A percentile compares a stretch with the other conserved stretches of the same genome.
phyloP scores from a whole-genome alignment of 257 asterid species.

The Nicotiana tomentosiformis region DNA sequence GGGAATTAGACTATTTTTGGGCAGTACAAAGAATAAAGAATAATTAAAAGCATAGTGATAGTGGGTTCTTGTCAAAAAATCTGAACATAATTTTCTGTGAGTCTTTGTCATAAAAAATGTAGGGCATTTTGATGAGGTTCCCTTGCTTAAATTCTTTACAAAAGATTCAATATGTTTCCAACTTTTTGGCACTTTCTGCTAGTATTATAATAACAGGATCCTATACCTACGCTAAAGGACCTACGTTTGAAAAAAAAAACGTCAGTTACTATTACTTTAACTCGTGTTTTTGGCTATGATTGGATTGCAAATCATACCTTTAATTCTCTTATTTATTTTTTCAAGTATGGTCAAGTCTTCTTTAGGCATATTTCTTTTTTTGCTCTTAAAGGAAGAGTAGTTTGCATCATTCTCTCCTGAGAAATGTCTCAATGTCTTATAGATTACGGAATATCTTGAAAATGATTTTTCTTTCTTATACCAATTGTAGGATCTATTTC shows the following conservation, averaged over 20 bases:
- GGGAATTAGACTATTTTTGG: not conserved
- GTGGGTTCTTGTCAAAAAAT: slow-evolving; percentile 24
- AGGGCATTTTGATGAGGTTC: slow-evolving; percentile 20
- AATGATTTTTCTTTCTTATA: not conserved
- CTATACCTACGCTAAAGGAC: slow-evolving; percentile 7
- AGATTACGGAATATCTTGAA: slow-evolving; percentile 15
- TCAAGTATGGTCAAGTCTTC: slow-evolving; percentile 13
- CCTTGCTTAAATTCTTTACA: slow-evolving; percentile 18
- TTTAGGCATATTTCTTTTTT: slow-evolving; percentile 1
- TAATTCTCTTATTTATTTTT: not conserved
- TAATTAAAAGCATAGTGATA: not conserved
- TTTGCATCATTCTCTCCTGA: slow-evolving; percentile 18
- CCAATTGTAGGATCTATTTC: slow-evolving; percentile 2
- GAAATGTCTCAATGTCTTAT: slow-evolving; percentile 7
- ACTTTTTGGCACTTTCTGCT: slow-evolving; percentile 18
- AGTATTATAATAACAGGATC: slow-evolving; percentile 12
- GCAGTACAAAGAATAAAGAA: not conserved
- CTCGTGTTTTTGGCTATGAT: slow-evolving; percentile 13
- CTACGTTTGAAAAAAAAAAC: not conserved
- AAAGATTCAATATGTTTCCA: slow-evolving; percentile 32
- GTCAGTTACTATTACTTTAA: slow-evolving; percentile 13
- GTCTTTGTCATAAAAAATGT: slow-evolving; percentile 20
- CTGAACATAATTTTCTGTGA: slow-evolving; percentile 7
- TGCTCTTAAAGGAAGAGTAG: not conserved
- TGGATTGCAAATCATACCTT: slow-evolving; percentile 5